Base-by-base conservation (phyloP, 768 basidiomycete genomes). In the Daedalea quercina region DNA sequence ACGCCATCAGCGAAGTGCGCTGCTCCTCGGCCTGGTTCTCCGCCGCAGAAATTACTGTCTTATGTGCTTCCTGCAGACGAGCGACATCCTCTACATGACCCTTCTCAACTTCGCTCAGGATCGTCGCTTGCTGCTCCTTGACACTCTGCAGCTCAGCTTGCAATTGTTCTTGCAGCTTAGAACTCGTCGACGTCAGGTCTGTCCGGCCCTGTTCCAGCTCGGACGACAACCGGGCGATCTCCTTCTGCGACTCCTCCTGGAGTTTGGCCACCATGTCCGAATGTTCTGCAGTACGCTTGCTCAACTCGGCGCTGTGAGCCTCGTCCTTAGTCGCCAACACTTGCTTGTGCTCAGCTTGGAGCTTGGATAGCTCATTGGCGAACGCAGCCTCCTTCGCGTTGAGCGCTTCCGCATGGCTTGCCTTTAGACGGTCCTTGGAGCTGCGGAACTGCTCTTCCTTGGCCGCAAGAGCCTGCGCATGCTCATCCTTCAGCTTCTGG, bases 311-410 rank as follows among this genome's bases (percentile, higher is more conserved):
- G 20, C 73, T 64, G 54, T 85, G 78, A 40, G 84, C 84, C 22
- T 81, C 80, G 31, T 78, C 80, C 64, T 80, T 82, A 47, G 71
- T 73, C 19, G 76, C 69, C 41, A 84, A 62, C 22, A 71, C 66
- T 19, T 78, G 72, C 1, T 70, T 63, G 61, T 90, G 88, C 20
- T 85, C 83, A 50, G 77, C 76, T 59, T 78, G 79, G 33, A 81
- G 63, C 57, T 76, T 77, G 50, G 78, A 65, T 28, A 84, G 50
- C 61, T 87, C 80, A 54, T 87, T 83, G 1, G 72, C 62, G 54
- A 83, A 81, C 28, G 80, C 75, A 3, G 74, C 67, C 58, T 92
- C 87, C 67, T 84, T 87, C 56, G 82, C 76, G 13, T 76, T 59
- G 46, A 90, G 76, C 20, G 70, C 46, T 24, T 75, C 74, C 53